A percentile compares a stretch with the other conserved stretches of the same genome.
Conservation (phyloP, 306 rosid species). For the Urtica urens region DNA sequence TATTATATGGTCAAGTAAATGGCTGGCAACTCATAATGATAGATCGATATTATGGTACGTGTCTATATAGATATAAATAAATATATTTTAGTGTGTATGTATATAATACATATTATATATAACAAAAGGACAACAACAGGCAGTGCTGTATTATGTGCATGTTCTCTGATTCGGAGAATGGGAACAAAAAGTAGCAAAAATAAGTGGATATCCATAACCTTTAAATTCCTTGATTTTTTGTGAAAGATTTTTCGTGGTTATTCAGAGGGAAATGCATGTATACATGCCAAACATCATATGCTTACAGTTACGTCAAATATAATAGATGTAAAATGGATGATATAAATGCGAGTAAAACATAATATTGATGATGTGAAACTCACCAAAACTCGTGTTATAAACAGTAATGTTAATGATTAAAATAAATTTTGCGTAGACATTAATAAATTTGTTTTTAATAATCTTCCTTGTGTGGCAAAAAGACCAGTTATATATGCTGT, state of each 20-base stretch:
- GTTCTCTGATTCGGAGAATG: slow-evolving; percentile 7
- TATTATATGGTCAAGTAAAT: background rate
- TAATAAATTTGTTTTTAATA: too few species aligned
- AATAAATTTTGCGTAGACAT: too few species aligned
- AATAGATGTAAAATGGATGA: too few species aligned
- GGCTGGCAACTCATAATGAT: slow-evolving; percentile 6
- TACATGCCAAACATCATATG: too few species aligned
- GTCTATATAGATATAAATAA: background rate
- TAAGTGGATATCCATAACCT: slow-evolving; percentile 1
- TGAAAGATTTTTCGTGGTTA: too few species aligned
- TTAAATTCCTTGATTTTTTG: too few species aligned
- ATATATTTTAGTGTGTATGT: background rate
- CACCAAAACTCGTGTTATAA: too few species aligned
- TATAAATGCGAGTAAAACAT: too few species aligned
- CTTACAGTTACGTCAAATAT: too few species aligned
- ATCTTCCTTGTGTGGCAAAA: background rate
- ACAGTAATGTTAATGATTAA: too few species aligned
- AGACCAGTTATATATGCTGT: background rate
- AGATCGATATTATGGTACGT: background rate
- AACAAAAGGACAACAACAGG: slow-evolving; percentile 5
- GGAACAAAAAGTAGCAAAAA: slow-evolving; percentile 7
- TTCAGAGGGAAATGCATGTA: too few species aligned
- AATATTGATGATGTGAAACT: too few species aligned
- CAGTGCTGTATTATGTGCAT: slow-evolving; percentile 9
- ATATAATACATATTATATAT: background rate